phyloP scores from a whole-genome alignment of 192 early-diverging fungal species.

The Entomortierella lignicola region DNA sequence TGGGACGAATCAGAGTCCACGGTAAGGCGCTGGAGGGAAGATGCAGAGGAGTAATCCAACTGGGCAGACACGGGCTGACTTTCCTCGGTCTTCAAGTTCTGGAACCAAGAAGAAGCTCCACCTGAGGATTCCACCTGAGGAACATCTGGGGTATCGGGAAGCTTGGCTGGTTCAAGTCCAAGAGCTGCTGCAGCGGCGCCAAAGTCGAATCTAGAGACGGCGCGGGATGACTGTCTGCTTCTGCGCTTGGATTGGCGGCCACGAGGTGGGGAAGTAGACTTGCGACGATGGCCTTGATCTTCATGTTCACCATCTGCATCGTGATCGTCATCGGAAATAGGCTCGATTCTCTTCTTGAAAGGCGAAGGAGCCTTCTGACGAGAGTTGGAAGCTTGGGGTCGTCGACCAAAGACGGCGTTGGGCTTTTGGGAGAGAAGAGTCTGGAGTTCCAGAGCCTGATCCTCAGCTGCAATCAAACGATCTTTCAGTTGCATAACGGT shows the following conservation, averaged over 20 bases:
- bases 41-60: conserved; percentile 38
- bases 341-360: conserved; percentile 29
- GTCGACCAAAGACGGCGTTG: conserved; percentile 39
- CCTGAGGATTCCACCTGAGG: conserved; percentile 43
- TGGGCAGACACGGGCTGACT: conserved; percentile 39
- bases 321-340: conserved; percentile 37
- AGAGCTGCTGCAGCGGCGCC: conserved; percentile 12
- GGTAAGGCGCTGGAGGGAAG: conserved; percentile 24
- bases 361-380: conserved; percentile 43
- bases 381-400: neutral
- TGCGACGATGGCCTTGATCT: conserved; percentile 14
- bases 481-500: conserved; percentile 54
- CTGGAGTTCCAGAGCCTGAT: conserved; percentile 53
- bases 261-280: conserved; percentile 32
- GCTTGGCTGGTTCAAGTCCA: conserved; percentile 17
- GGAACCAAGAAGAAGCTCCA: conserved; percentile 51
- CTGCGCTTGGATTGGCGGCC: conserved; percentile 42
- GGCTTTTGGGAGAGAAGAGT: conserved; percentile 28
- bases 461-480: conserved; percentile 39
- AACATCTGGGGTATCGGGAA: conserved; percentile 37
- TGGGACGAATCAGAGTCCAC: conserved; percentile 33
- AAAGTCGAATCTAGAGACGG: conserved; percentile 47
- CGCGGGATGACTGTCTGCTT: conserved; percentile 30
- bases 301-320: conserved; percentile 51
- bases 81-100: conserved; percentile 49